Evolutionary conservation across 805 yeast genomes (phyloP).

Genomic region (Barnettozyma populi): DNA sequence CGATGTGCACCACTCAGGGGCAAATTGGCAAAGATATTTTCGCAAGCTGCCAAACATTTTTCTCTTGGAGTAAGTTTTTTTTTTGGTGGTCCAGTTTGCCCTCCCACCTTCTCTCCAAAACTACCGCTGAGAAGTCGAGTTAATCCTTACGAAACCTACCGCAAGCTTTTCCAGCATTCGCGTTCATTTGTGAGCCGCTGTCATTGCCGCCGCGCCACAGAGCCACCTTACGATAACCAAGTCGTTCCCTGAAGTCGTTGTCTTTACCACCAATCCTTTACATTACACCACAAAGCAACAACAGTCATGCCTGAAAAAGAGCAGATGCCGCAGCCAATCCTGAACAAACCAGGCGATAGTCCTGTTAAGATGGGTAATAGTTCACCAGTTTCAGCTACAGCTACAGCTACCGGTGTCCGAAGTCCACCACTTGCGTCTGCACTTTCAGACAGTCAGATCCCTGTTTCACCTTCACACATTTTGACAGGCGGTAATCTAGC

Average conservation of each 20-base stretch:
- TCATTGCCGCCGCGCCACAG: neutral
- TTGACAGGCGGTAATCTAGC: neutral
- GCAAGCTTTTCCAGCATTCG: neutral
- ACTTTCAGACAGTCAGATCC: conserved; percentile 1
- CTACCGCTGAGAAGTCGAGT: neutral
- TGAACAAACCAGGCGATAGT: conserved; percentile 11
- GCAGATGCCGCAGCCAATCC: conserved; percentile 11
- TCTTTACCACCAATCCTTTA: neutral
- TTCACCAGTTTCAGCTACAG: neutral
- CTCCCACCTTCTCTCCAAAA: neutral
- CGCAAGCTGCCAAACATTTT: neutral
- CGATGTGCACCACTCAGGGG: neutral
- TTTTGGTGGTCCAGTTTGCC: neutral
- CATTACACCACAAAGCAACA: neutral
- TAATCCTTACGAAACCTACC: neutral
- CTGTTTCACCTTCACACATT: conserved; percentile 6
- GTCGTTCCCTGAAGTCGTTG: neutral
- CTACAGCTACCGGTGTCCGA: neutral
- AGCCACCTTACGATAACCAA: neutral
- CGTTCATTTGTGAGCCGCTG: conserved; percentile 1
- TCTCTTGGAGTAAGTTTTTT: neutral
- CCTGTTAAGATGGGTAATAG: conserved; percentile 1
- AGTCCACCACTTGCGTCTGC: neutral
- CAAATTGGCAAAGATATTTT: neutral
- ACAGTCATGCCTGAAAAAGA: conserved; percentile 2